Base-by-base conservation (phyloP, 306 rosid species). In the Sicyos edulis region DNA sequence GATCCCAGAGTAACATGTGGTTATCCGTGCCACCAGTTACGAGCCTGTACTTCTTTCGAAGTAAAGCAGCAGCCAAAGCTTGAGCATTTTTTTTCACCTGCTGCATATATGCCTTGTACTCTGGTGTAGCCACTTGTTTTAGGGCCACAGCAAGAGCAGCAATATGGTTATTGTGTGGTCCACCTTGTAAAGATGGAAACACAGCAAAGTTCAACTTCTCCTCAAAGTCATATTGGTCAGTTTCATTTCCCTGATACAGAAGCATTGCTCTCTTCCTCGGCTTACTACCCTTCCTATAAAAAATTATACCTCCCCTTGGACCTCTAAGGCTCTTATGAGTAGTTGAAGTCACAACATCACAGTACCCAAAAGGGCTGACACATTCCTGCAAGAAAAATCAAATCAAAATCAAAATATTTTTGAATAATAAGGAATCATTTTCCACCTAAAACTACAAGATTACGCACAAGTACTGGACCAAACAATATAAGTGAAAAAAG, bases 301-400 rank as follows among this genome's bases (percentile, higher is more conserved):
- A 93, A 57, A 93, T 93, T 79, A 93, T 93, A 59, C 98, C 98
- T 50, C 98, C 98, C 83, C 98, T 93, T 5, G 98, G 98, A 74
- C 98, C 98, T 57, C 98, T 91, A 77, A 93, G 96, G 80, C 98
- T 88, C 83, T 93, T 93, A 83, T 93, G 98, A 71, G 98, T 93
- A 42, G 98, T 93, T 32, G 98, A 93, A 17, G 98, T 93, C 64
- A 93, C 93, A 82, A 93, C 76, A 80, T 93, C 98, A 84, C 98
- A 93, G 81, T 83, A 86, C 17, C 89, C 98, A 81, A 93, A 92
- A 71, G 98, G 98, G 81, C 87, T 93, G 12, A 74, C 79, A 81
- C 90, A 93, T 79, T 86, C 96, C 98, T 93, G 86, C 15, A 42
- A 49, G 4, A 72, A 61, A 29, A 29, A 78, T 72, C 11, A 78